These are phyloP conservation scores for Ceratobasidium papillatum DNA, from an alignment of 1,284 basidiomycete species.

Conservation along the genomic window DNA sequence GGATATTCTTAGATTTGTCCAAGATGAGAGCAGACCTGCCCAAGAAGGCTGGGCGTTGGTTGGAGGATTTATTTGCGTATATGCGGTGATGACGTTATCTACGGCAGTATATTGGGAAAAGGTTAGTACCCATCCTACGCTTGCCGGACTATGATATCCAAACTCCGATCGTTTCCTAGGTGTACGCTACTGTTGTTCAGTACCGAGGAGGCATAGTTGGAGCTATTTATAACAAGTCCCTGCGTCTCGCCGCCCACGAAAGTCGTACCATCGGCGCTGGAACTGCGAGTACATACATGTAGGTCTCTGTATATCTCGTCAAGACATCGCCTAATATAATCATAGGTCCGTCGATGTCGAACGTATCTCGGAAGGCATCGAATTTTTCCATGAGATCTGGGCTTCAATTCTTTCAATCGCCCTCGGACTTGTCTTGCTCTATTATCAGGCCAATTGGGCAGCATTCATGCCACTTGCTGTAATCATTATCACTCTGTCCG, in stretches of 20 bases:
- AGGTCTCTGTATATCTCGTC: not conserved
- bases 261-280: slow-evolving; percentile 40
- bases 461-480: slow-evolving; percentile 35
- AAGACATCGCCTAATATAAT: not conserved
- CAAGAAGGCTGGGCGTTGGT: slow-evolving; percentile 48
- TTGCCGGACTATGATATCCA: not conserved
- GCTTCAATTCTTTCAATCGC: slow-evolving; percentile 46
- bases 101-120: slow-evolving; percentile 50
- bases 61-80: slow-evolving; percentile 47
- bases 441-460: slow-evolving; percentile 44
- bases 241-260: slow-evolving; percentile 37
- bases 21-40: slow-evolving; percentile 40
- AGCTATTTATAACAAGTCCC: slow-evolving; percentile 41
- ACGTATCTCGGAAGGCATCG: slow-evolving; percentile 48
- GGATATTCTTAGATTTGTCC: slow-evolving; percentile 46
- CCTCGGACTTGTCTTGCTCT: slow-evolving; percentile 47
- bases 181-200: slow-evolving; percentile 35
- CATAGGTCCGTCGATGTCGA: slow-evolving; percentile 50
- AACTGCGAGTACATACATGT: slow-evolving; percentile 43
- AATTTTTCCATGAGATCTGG: slow-evolving; percentile 49
- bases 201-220: slow-evolving; percentile 43
- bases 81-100: slow-evolving; percentile 45
- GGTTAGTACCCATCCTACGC: slow-evolving; percentile 37
- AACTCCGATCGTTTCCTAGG: not conserved
- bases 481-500: slow-evolving; percentile 5